Evolutionary conservation across 148 eudicot genomes (phyloP).

Genomic region (Nepenthes mirabilis): DNA sequence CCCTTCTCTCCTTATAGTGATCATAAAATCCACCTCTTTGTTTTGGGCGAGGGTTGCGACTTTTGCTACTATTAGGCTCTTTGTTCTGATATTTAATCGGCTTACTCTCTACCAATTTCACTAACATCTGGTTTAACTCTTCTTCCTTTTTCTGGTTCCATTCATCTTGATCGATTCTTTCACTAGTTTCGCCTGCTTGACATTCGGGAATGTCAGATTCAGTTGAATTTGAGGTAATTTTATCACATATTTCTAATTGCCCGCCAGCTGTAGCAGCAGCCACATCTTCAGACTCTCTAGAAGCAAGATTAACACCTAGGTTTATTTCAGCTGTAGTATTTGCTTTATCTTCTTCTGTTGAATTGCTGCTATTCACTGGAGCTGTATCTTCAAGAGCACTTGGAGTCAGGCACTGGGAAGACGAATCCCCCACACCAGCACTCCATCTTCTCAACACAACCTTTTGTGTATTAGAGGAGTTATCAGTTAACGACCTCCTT

Average conservation of each 20-base stretch:
- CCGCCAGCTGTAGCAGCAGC: slow-evolving; percentile 24
- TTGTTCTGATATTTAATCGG: slow-evolving; percentile 28
- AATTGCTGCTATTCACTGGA: slow-evolving; percentile 18
- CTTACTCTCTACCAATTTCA: slow-evolving; percentile 62
- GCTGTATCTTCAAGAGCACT: slow-evolving; percentile 20
- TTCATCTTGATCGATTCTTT: slow-evolving; percentile 59
- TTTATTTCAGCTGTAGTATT: slow-evolving; percentile 12
- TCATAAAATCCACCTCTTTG: slow-evolving; percentile 32
- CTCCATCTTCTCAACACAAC: slow-evolving; percentile 96
- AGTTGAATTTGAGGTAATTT: slow-evolving; percentile 11
- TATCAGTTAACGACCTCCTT: slow-evolving; percentile 29
- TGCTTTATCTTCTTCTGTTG: slow-evolving; percentile 15
- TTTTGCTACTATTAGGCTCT: slow-evolving; percentile 22
- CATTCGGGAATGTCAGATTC: slow-evolving; percentile 19
- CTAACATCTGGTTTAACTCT: slow-evolving; percentile 71
- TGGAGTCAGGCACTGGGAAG: slow-evolving; percentile 23
- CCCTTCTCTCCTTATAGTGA: slow-evolving; percentile 43
- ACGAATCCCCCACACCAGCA: slow-evolving; percentile 48
- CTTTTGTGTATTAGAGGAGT: slow-evolving; percentile 37
- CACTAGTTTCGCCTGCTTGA: slow-evolving; percentile 36
- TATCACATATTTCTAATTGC: slow-evolving; percentile 17
- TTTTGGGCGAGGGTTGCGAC: slow-evolving; percentile 20
- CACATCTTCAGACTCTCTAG: slow-evolving; percentile 12
- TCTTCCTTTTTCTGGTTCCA: slow-evolving; percentile 87
- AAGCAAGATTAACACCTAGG: slow-evolving; percentile 13